Evolutionary conservation across 1,284 basidiomycete species (phyloP).

Genomic region (Microstroma glucosiphilum): DNA sequence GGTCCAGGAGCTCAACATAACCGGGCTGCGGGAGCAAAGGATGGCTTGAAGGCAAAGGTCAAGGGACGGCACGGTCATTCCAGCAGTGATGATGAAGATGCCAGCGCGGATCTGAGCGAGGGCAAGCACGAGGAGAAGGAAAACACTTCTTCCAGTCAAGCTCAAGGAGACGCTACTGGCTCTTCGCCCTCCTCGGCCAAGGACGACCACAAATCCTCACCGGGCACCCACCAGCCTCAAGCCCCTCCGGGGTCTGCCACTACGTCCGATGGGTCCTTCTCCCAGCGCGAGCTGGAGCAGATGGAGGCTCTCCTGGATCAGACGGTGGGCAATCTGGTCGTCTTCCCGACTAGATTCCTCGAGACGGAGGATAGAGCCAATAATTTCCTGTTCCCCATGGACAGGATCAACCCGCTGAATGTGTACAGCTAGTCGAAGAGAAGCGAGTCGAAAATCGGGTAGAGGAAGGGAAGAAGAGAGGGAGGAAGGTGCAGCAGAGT

Average conservation of each 20-base stretch:
- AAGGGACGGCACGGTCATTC: neutral
- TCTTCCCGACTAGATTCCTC: constrained; percentile 42
- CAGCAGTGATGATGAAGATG: neutral
- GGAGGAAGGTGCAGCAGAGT: too few relatives aligned
- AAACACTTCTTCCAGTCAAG: neutral
- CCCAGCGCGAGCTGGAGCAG: constrained; percentile 30
- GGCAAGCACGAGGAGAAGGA: neutral
- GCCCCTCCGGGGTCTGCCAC: too few relatives aligned
- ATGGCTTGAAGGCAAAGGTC: neutral
- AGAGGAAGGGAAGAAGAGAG: too few relatives aligned
- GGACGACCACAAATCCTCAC: neutral
- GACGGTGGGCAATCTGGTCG: constrained; percentile 34
- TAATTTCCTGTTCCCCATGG: constrained; percentile 36
- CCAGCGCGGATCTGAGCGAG: neutral
- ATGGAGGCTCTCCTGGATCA: constrained; percentile 43
- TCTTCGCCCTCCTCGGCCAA: neutral
- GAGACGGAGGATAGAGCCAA: constrained; percentile 32
- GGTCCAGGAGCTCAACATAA: neutral
- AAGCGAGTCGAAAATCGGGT: neutral
- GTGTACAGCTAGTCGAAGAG: constrained; percentile 16
- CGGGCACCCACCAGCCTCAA: neutral
- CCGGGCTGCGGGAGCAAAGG: neutral
- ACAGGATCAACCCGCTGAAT: constrained; percentile 37
- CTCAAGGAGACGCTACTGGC: neutral
- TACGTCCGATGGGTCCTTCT: constrained; percentile 23